A percentile compares a stretch with the other conserved stretches of the same genome.
Conservation (phyloP, 345 rosid species). For the Ceriops zippeliana region DNA sequence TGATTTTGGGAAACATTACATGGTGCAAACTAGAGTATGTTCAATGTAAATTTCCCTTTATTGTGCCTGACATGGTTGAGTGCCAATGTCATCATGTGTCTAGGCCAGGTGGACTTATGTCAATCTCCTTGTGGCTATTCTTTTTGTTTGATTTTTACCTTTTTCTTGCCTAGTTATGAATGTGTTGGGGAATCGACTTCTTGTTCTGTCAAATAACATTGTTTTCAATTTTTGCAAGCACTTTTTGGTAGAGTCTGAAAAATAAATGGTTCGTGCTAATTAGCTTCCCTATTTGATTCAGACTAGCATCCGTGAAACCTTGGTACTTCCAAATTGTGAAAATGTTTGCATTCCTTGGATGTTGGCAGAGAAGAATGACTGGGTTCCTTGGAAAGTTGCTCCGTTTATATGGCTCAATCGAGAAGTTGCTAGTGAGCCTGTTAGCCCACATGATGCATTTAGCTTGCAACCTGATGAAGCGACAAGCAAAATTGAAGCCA, state of each 20-base stretch:
- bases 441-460: constrained; percentile 21
- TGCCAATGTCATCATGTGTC: no score
- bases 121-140: no score
- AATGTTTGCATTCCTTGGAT: constrained; percentile 72
- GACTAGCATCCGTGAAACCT: constrained; percentile 60
- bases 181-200: neutral
- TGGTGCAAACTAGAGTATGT: no score
- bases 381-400: constrained; percentile 70
- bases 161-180: no score
- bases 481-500: constrained; percentile 34
- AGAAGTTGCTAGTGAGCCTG: constrained; percentile 45
- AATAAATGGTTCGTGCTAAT: neutral
- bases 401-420: constrained; percentile 85
- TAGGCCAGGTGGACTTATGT: no score
- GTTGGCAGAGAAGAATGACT: constrained; percentile 86
- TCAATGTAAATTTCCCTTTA: no score
- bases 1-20: no score
- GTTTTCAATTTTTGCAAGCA: neutral
- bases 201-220: neutral
- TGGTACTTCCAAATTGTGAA: constrained; percentile 96
- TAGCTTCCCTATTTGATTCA: constrained; percentile 25
- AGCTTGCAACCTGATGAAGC: constrained; percentile 34
- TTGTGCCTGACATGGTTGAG: no score
- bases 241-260: neutral
- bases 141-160: no score